Percentiles rank a stretch among this genome's conserved stretches.
phyloP scores from a whole-genome alignment of 192 early-diverging fungal species.

The Coemansia sp. region DNA sequence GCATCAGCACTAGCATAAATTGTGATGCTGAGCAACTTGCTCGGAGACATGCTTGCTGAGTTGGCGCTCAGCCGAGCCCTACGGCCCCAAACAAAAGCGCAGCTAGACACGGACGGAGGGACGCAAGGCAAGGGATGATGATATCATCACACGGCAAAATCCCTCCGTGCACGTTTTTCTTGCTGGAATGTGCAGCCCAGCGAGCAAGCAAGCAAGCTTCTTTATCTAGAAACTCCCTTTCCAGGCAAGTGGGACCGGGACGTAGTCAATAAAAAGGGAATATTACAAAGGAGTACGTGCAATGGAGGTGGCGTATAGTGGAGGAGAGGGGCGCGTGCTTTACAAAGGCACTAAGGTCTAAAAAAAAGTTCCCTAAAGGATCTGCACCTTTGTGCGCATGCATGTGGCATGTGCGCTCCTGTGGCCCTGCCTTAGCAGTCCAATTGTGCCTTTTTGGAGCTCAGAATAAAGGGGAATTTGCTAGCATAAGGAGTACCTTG shows the following conservation, averaged over 20 bases:
- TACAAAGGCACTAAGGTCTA: constrained; percentile 1
- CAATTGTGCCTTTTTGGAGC: neutral
- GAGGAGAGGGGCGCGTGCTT: neutral
- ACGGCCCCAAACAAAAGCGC: neutral
- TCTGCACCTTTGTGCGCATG: constrained; percentile 1
- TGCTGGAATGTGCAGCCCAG: neutral
- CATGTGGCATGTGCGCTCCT: neutral
- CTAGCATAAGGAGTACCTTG: neutral
- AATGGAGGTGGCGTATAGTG: neutral
- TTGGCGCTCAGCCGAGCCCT: neutral
- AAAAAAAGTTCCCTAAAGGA: neutral
- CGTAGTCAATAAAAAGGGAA: neutral
- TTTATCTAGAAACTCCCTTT: neutral
- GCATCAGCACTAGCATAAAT: neutral
- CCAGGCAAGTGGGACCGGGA: neutral
- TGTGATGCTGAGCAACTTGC: neutral
- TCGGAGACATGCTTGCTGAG: neutral
- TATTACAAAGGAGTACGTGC: neutral
- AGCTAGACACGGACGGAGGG: neutral
- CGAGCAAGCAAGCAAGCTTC: neutral
- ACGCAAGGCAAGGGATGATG: neutral
- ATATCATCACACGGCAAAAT: neutral
- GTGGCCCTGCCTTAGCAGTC: neutral
- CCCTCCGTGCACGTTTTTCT: neutral
- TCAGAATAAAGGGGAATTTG: neutral